phyloP scores from a whole-genome alignment of 108 stramenopile species.

The Conticribra weissflogii region DNA sequence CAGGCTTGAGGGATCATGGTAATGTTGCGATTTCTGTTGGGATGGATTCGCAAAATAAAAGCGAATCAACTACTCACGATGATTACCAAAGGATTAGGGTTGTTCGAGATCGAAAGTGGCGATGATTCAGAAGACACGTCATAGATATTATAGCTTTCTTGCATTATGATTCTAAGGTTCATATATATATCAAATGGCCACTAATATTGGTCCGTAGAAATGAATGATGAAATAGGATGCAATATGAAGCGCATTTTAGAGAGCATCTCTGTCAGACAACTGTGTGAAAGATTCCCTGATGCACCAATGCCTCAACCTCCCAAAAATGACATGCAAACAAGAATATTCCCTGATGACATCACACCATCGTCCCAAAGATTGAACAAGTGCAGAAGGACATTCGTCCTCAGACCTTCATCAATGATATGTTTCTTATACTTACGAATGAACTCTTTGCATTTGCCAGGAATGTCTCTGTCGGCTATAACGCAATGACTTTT shows the following conservation, averaged over 20 bases:
- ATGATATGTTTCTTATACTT: conserved; percentile 22
- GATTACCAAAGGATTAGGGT: conserved; percentile 62
- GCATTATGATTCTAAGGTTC: no score
- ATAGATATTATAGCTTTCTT: no score
- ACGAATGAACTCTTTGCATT: conserved; percentile 35
- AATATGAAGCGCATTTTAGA: no score
- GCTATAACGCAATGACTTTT: conserved; percentile 35
- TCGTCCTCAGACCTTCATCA: conserved; percentile 15
- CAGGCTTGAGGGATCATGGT: not conserved
- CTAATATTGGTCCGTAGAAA: no score
- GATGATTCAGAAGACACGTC: no score
- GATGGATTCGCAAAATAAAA: not conserved
- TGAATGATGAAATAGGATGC: no score
- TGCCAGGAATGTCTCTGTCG: conserved; percentile 42
- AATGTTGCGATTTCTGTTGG: not conserved
- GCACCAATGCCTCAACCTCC: no score
- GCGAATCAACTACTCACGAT: conserved; percentile 33
- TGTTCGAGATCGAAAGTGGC: conserved; percentile 37
- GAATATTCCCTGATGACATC: conserved; percentile 35
- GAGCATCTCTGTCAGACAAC: no score
- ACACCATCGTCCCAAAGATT: conserved; percentile 51
- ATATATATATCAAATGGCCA: no score
- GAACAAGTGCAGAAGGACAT: conserved; percentile 45
- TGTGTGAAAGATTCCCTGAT: no score
- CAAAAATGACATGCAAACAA: conserved; percentile 25